Conservation (phyloP, 2,329 filamentous ascomycete genomes). For the Fusarium lyarnte region DNA sequence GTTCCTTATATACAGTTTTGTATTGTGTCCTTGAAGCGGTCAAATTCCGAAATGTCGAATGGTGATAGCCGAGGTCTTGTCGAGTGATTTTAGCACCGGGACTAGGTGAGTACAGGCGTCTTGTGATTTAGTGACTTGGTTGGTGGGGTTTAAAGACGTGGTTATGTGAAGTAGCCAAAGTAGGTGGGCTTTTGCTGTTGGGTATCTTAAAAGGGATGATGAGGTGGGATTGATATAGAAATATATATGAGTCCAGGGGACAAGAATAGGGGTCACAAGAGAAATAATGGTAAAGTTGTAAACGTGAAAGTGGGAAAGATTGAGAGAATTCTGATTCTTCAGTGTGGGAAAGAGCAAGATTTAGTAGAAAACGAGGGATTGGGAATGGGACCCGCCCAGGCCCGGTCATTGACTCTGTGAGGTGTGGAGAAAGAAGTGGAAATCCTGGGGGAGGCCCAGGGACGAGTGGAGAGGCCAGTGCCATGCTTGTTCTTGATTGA, state of each 20-base stretch:
- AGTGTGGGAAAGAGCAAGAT: slow-evolving; percentile 36
- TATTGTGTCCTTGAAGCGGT: slow-evolving; percentile 17
- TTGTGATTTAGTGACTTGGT: slow-evolving; percentile 15
- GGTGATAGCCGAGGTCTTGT: slow-evolving; percentile 32
- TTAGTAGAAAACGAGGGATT: slow-evolving; percentile 41
- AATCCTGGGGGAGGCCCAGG: slow-evolving; percentile 44
- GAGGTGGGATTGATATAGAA: slow-evolving; percentile 3
- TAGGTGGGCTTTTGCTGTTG: background rate
- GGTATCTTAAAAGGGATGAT: slow-evolving; percentile 19
- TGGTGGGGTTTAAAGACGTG: slow-evolving; percentile 24
- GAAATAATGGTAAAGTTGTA: slow-evolving; percentile 5
- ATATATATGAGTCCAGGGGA: background rate
- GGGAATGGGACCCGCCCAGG: slow-evolving; percentile 18
- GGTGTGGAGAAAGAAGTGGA: slow-evolving; percentile 43
- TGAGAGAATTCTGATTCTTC: slow-evolving; percentile 18
- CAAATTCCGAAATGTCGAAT: slow-evolving; percentile 16
- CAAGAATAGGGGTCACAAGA: background rate
- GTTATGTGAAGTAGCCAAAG: background rate
- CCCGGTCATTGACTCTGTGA: slow-evolving; percentile 5
- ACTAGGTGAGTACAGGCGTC: slow-evolving; percentile 18
- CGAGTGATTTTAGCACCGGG: slow-evolving; percentile 20
- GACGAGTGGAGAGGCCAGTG: slow-evolving; percentile 32
- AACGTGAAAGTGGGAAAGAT: slow-evolving; percentile 21
- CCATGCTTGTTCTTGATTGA: slow-evolving; percentile 12
- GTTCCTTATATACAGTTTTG: slow-evolving; percentile 14